Conservation (phyloP, 352 stramenopile species). For the Globisporangium nodosum region DNA sequence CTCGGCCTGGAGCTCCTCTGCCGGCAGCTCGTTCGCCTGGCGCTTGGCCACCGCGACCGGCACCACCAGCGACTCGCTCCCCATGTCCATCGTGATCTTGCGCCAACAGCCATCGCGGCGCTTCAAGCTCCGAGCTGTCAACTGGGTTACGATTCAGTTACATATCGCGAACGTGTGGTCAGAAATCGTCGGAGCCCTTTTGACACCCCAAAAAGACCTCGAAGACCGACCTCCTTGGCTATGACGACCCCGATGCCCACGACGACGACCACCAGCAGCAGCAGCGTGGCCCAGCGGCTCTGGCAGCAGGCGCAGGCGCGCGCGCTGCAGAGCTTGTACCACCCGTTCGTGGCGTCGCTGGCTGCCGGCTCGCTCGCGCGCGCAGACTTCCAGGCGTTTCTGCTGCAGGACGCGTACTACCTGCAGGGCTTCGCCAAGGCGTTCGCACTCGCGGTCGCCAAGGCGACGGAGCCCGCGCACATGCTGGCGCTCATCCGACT, state of each 20-base stretch:
- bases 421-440: slow-evolving; percentile 44
- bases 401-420: slow-evolving; percentile 57
- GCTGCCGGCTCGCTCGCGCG: slow-evolving; percentile 24
- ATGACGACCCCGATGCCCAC: neutral
- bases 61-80: neutral
- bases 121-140: neutral
- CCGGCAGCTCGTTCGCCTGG: slow-evolving; percentile 35
- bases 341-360: slow-evolving; percentile 43
- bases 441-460: slow-evolving; percentile 41
- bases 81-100: neutral
- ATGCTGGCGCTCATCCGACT: slow-evolving; percentile 32
- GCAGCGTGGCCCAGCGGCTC: slow-evolving; percentile 16
- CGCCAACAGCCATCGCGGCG: too few species aligned
- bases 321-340: slow-evolving; percentile 37
- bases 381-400: slow-evolving; percentile 34
- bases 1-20: slow-evolving; percentile 59
- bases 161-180: neutral
- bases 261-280: slow-evolving; percentile 1
- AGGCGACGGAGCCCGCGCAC: slow-evolving; percentile 25
- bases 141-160: neutral
- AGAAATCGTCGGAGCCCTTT: neutral
- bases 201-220: neutral
- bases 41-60: slow-evolving; percentile 19
- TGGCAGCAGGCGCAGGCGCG: slow-evolving; percentile 26
- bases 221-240: neutral